Base-by-base conservation (phyloP, 176 grass and related monocot genomes). In the Musa schizocarpa region DNA sequence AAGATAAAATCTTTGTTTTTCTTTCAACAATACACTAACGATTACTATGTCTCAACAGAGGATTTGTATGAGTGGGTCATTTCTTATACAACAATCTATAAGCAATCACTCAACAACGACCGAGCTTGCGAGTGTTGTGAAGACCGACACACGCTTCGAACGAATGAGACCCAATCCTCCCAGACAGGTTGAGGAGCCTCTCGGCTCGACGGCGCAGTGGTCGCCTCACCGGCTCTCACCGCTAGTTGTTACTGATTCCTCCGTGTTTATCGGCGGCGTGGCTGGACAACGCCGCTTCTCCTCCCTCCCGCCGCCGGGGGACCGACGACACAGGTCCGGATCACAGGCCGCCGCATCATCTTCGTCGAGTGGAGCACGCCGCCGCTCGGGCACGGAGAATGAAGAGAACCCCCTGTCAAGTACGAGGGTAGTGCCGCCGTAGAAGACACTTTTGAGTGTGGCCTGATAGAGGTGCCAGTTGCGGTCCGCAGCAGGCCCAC, bases 401-500 rank as follows among this genome's bases (percentile, higher is more conserved):
- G 75, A 66, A 1, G 59, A 53, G 49, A 63, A 51, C 52, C 43
- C 22, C 22, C 69, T 43, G 34, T 6, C 34, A 6, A 43, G 34
- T 43, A 43, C 4, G 34, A 43, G 34, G 34, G 34, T 43, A 43
- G 22, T 50, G 27, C 83, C 96, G 50, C 91, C 96, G 12, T 86
- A 88, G 21, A 99, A 87, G 77, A 99, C 91, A 53, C 88, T 85
- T 68, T 89, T 81, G 6, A 95, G 91, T 11, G 96, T 91, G 9
- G 76, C 83, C 83, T 92, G 88, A 85, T 91, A 99, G 26, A 88
- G 85, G 67, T 92, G 91, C 91, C 96, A 99, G 84, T 83, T 92
- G 22, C 91, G 19, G 85, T 68, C 74, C 74, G 83, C 20, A 99
- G 91, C 21, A 99, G 79, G 13, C 96, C 96, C 29, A 92, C 91